Evolutionary conservation across 441 rosid genomes (phyloP), one percentile per base, ranked within the genome.

Genomic region (Bocquillonia castaneifolia): DNA sequence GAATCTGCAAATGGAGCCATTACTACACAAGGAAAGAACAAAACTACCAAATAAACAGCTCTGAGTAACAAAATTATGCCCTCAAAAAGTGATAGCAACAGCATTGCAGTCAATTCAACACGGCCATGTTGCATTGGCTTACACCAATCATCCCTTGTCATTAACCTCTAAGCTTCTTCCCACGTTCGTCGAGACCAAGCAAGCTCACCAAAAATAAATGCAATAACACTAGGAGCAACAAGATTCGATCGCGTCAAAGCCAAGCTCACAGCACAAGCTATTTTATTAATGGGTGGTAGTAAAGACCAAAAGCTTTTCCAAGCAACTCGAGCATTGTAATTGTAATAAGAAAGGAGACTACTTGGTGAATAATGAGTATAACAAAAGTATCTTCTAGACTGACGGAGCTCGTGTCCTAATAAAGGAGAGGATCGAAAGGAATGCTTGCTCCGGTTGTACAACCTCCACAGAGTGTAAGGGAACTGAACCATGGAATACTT

Each of bases 201-300:
- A 66, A 86, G 76, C 77, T 83, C 74, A 57, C 97, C 91, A 57
- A 86, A 68, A 9, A 86, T 72, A 56, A 86, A 50, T 9, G 92
- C 86, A 75, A 89, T 51, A 15, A 82, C 72, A 54, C 93, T 76
- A 0, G 99, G 92, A 54, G 86, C 67, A 26, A 92, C 47, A 5
- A 90, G 58, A 31, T 83, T 90, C 1, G 91, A 86, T 32, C 86
- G 92, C 13, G 87, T 77, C 82, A 92, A 83, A 53, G 97, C 90
- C 76, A 94, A 82, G 78, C 86, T 80, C 59, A 94, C 78, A 0
- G 97, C 98, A 77, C 90, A 92, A 68, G 97, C 92, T 36, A 86
- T 75, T 77, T 74, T 83, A 76, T 77, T 82, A 42, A 92, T 67
- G 25, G 66, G 77, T 26, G 64, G 76, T 20, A 81, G 82, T 45